phyloP scores from a whole-genome alignment of 164 flowering plant genomes.

The Tetracentron sinense region DNA sequence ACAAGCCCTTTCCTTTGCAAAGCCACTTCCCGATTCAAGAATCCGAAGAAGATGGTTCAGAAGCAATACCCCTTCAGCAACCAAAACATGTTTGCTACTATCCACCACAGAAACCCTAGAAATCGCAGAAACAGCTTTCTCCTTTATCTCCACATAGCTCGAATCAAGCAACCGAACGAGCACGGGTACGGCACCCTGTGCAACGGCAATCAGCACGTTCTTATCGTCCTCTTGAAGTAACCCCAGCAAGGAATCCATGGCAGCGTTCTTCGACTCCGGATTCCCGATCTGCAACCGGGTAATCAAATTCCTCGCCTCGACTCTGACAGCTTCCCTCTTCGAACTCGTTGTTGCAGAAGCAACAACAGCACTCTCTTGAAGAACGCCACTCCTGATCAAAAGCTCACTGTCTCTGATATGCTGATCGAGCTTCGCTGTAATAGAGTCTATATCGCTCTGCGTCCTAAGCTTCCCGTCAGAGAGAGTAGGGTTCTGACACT shows the following conservation, averaged over 20 bases:
- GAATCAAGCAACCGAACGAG: slow-evolving; percentile 29
- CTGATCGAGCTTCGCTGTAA: slow-evolving; percentile 40
- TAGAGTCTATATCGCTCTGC: slow-evolving; percentile 60
- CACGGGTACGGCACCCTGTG: slow-evolving; percentile 80
- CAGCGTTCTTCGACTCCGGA: slow-evolving; percentile 54
- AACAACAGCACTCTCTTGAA: slow-evolving; percentile 27
- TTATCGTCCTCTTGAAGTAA: slow-evolving; percentile 72
- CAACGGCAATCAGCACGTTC: slow-evolving; percentile 78
- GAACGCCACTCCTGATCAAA: slow-evolving; percentile 52
- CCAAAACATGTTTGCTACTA: slow-evolving; percentile 42
- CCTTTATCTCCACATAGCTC: slow-evolving; percentile 49
- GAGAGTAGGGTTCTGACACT: slow-evolving; percentile 28
- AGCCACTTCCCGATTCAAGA: slow-evolving; percentile 56
- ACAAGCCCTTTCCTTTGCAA: slow-evolving; percentile 54
- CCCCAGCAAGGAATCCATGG: slow-evolving; percentile 57
- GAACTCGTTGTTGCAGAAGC: slow-evolving; percentile 8
- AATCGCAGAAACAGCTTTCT: slow-evolving; percentile 65
- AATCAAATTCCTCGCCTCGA: slow-evolving; percentile 49
- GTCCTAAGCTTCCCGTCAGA: slow-evolving; percentile 53
- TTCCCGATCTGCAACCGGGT: slow-evolving; percentile 82
- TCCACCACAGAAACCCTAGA: slow-evolving; percentile 65
- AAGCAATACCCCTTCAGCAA: slow-evolving; percentile 51
- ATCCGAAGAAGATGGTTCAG: slow-evolving; percentile 49
- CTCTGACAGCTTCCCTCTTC: slow-evolving; percentile 43
- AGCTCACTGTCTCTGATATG: slow-evolving; percentile 43